These are phyloP conservation scores for Colletotrichum navitas DNA, from an alignment of 2,329 filamentous ascomycete genomes.

Conservation along the genomic window DNA sequence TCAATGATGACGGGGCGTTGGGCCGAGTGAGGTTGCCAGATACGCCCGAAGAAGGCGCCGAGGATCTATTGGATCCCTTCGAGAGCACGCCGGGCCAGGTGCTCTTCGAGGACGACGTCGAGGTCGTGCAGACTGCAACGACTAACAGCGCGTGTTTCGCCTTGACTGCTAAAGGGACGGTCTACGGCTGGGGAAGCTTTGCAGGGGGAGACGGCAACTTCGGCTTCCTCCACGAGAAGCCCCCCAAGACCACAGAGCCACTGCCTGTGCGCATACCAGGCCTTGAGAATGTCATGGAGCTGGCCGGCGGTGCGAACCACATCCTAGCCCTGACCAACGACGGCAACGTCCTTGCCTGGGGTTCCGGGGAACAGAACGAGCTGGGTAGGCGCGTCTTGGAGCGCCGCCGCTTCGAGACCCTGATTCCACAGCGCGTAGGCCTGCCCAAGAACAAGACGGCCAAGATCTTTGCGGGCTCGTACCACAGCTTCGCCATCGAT, in stretches of 20 bases:
- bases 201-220: slow-evolving; percentile 63
- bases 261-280: slow-evolving; percentile 61
- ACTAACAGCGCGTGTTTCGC: slow-evolving; percentile 74
- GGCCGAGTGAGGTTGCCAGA: slow-evolving; percentile 62
- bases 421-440: slow-evolving; percentile 56
- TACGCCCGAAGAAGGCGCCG: slow-evolving; percentile 58
- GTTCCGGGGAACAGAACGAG: slow-evolving; percentile 64
- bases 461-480: slow-evolving; percentile 66
- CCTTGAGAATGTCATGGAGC: slow-evolving; percentile 63
- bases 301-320: slow-evolving; percentile 70
- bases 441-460: slow-evolving; percentile 51
- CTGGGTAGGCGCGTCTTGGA: slow-evolving; percentile 60
- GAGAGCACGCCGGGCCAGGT: slow-evolving; percentile 70
- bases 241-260: slow-evolving; percentile 55
- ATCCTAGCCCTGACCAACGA: slow-evolving; percentile 65
- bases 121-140: slow-evolving; percentile 70
- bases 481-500: slow-evolving; percentile 78
- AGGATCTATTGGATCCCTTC: slow-evolving; percentile 46
- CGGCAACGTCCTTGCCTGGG: slow-evolving; percentile 68
- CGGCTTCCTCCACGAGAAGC: slow-evolving; percentile 57
- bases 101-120: slow-evolving; percentile 61
- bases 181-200: slow-evolving; percentile 78
- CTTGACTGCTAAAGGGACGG: slow-evolving; percentile 70
- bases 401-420: slow-evolving; percentile 61
- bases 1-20: slow-evolving; percentile 75